These are phyloP conservation scores for Melaleuca alternifolia DNA, from an alignment of 345 rosid genomes.

Conservation along the genomic window DNA sequence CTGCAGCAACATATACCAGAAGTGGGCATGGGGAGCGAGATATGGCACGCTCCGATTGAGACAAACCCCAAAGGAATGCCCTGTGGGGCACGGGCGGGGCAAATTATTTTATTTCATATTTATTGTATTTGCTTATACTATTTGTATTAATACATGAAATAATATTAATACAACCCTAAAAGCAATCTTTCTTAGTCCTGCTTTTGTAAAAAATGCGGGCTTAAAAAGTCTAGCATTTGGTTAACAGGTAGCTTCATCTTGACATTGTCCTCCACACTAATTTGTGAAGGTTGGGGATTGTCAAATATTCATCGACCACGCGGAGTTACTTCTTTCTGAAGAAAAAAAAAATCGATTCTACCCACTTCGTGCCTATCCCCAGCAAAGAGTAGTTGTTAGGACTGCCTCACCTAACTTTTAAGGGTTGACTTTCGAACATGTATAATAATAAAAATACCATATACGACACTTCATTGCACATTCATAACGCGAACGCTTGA, in stretches of 20 bases:
- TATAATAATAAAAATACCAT: not conserved
- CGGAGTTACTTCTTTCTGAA: no score
- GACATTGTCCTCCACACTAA: not conserved
- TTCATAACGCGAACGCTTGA: not conserved
- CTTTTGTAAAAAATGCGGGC: not conserved
- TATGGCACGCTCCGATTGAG: no score
- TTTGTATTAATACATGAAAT: not conserved
- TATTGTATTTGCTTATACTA: no score
- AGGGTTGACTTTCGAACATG: not conserved
- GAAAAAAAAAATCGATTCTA: no score
- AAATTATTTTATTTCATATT: no score
- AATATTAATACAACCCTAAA: not conserved
- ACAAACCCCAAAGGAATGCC: no score
- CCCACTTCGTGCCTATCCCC: not conserved
- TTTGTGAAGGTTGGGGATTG: not conserved
- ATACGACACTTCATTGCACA: not conserved
- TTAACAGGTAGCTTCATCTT: no score
- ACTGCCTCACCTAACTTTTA: not conserved
- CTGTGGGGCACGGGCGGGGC: no score
- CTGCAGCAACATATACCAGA: no score
- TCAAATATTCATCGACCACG: no score
- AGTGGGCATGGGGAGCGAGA: no score
- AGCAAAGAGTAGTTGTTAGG: not conserved
- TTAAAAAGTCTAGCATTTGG: no score
- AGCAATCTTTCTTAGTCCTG: not conserved